A percentile compares a stretch with the other conserved stretches of the same genome.
These are phyloP conservation scores for Capronia americana DNA, from an alignment of 2,329 filamentous ascomycete species.

Conservation along the genomic window DNA sequence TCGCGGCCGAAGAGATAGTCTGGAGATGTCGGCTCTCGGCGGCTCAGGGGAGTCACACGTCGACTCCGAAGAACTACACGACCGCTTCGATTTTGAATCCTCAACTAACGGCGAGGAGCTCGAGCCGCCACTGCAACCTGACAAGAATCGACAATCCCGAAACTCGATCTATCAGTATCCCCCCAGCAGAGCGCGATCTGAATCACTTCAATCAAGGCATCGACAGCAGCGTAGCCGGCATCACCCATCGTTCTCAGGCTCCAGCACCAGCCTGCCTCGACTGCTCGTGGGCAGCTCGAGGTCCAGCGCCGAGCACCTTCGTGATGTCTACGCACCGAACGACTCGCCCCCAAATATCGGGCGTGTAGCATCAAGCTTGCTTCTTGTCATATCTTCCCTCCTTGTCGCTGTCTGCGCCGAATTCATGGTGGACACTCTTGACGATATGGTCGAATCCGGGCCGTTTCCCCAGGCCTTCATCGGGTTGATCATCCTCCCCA, in stretches of 20 bases:
- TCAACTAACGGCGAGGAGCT: background rate
- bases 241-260: conserved; percentile 10
- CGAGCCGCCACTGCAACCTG: background rate
- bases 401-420: conserved; percentile 77
- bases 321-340: conserved; percentile 34
- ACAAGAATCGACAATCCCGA: conserved; percentile 3
- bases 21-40: conserved; percentile 12
- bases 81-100: background rate
- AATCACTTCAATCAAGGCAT: conserved; percentile 1
- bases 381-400: conserved; percentile 73
- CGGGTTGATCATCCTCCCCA: conserved; percentile 77
- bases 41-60: background rate
- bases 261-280: conserved; percentile 14
- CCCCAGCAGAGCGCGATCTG: background rate
- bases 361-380: conserved; percentile 72
- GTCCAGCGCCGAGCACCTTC: background rate
- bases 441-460: conserved; percentile 70
- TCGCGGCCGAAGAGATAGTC: background rate
- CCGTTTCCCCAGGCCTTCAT: conserved; percentile 81
- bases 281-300: conserved; percentile 16
- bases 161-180: conserved; percentile 14
- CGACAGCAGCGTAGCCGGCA: conserved; percentile 7
- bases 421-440: conserved; percentile 77
- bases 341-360: conserved; percentile 73
- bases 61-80: background rate